Evolutionary conservation across 169 alveolate species (phyloP), one percentile per base, ranked within the genome.

Genomic region (Eimeria brunetti): DNA sequence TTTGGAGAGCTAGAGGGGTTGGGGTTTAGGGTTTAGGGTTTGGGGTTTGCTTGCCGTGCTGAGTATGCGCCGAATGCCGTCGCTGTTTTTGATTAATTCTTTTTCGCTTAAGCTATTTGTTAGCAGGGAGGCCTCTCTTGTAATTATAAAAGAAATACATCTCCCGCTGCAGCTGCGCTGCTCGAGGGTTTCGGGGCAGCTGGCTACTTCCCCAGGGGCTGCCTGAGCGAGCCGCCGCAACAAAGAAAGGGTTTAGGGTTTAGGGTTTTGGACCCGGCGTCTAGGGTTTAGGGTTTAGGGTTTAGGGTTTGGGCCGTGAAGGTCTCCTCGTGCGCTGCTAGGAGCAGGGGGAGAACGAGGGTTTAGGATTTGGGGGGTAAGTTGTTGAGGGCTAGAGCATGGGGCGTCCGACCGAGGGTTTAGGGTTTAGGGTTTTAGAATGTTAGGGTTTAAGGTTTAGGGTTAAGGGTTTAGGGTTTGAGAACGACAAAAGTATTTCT

Each of bases 151-250:
- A 8, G 24, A 9, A 41, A 58, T 84, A 22, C 91, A 84, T 3
- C 80, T 30, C 16, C 91, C 91, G 46, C 64, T 84, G 76, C 91
- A 84, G 60, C 60, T 84, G 58, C 91, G 75, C 41, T 53, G 38
- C 46, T 84, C 91, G 30, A 1, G 8, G 44, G 46, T 36, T 5
- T 53, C 56, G 11, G 91, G 91, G 27, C 91, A 84, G 60, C 76
- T 53, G 16, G 36, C 46, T 0, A 84, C 76, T 60, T 53, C 76
- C 22, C 76, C 76, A 27, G 91, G 91, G 33, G 91, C 78, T 9
- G 56, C 78, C 91, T 84, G 91, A 11, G 30, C n/a, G 1, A 4
- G 7, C 18, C 56, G 14, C 80, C 58, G 1, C 76, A 84, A 78
- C 33, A 41, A 44, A 4, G 22, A 5, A 67, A 5, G 49, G 78